Conservation (phyloP, 768 basidiomycete genomes). For the Xanthoconium stramineum region DNA sequence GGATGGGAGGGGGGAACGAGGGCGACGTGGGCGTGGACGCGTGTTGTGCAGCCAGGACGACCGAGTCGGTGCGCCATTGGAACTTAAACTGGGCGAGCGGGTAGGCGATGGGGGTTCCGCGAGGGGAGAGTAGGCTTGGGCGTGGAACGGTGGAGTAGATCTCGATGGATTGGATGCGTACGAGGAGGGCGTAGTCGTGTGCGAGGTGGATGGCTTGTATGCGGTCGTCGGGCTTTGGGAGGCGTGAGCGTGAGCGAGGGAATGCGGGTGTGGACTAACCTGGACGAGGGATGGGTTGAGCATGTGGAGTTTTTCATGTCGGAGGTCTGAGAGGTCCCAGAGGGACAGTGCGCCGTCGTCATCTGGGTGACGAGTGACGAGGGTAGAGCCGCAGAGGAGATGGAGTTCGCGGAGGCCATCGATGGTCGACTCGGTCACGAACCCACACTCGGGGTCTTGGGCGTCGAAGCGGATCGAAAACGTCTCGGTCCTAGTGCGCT, state of each 20-base stretch:
- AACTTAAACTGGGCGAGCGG: constrained; percentile 48
- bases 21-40: background rate
- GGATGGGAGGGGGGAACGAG: constrained; percentile 33
- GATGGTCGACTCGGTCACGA: constrained; percentile 32
- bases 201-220: constrained; percentile 42
- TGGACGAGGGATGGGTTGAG: constrained; percentile 32
- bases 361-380: constrained; percentile 36
- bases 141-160: constrained; percentile 38
- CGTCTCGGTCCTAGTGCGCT: constrained; percentile 38
- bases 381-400: constrained; percentile 34
- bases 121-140: constrained; percentile 13
- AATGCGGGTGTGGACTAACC: constrained; percentile 19
- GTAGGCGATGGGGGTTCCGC: constrained; percentile 28
- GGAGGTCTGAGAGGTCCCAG: constrained; percentile 35
- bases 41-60: constrained; percentile 38
- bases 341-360: constrained; percentile 31
- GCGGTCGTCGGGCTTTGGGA: constrained; percentile 32
- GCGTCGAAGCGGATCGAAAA: constrained; percentile 39
- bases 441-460: constrained; percentile 35
- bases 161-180: constrained; percentile 41
- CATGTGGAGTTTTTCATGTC: constrained; percentile 32
- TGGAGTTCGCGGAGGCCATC: constrained; percentile 34
- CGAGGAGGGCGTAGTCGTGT: constrained; percentile 43
- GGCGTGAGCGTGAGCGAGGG: background rate
- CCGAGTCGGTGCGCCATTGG: constrained; percentile 57